Conservation (phyloP, 352 stramenopile genomes). For the Peronospora belbahrii region DNA sequence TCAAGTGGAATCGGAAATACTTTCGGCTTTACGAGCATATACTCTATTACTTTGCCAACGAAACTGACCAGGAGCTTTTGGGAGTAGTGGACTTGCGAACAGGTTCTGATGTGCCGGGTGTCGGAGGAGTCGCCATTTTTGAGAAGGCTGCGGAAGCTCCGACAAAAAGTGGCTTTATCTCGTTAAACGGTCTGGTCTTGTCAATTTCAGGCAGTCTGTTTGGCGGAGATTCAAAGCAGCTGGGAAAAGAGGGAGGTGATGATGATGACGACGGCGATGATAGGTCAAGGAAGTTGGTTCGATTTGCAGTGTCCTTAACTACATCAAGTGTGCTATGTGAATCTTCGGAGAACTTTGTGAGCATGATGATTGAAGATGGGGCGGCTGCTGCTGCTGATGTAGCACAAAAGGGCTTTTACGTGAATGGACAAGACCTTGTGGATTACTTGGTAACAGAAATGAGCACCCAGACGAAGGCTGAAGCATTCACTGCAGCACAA, state of each 20-base stretch:
- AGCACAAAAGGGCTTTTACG: constrained; percentile 60
- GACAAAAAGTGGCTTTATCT: constrained; percentile 60
- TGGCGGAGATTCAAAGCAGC: constrained; percentile 43
- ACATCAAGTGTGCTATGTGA: constrained; percentile 56
- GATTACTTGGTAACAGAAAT: constrained; percentile 65
- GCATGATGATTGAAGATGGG: constrained; percentile 28
- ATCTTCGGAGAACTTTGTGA: constrained; percentile 55
- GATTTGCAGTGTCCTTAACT: constrained; percentile 62
- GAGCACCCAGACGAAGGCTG: constrained; percentile 42
- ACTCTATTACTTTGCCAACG: constrained; percentile 85
- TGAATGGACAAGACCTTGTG: constrained; percentile 67
- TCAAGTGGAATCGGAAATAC: constrained; percentile 87
- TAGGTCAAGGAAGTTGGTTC: constrained; percentile 44
- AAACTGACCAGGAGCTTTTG: constrained; percentile 75
- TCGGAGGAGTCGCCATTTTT: constrained; percentile 76
- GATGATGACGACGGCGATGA: constrained; percentile 53
- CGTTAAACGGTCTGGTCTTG: constrained; percentile 71
- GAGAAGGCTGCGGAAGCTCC: constrained; percentile 57
- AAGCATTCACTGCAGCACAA: constrained; percentile 64
- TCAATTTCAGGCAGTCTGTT: constrained; percentile 78
- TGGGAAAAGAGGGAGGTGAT: constrained; percentile 32
- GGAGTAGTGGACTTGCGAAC: constrained; percentile 76
- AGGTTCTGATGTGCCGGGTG: constrained; percentile 57
- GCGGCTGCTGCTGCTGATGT: constrained; percentile 26
- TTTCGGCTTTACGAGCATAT: constrained; percentile 84